Base-by-base conservation (phyloP, 805 yeast species). In the Saturnispora galanensis region DNA sequence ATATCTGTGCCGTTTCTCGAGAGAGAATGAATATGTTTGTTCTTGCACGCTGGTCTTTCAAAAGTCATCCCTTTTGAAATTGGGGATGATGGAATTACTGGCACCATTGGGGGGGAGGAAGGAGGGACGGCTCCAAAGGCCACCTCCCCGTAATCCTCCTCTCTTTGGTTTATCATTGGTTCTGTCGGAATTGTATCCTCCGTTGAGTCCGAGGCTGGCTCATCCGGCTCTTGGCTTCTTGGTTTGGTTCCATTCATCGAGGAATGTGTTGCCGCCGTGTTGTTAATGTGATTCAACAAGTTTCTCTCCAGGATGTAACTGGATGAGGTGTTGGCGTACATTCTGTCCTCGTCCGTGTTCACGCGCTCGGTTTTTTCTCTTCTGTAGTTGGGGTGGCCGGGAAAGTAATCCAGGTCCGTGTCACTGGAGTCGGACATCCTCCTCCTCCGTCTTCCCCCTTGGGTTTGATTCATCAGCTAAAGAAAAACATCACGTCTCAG, bases 81-180 rank as follows among this genome's bases (percentile, higher is more conserved):
- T 13, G 63, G 62, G 1, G 62, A 57, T 6, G 62, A 58, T 5
- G 62, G 62, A 10, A 56, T 42, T 8, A 47, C 37, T 5, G 52
- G 42, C 13, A 7, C 28, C 17, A 5, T 21, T 21, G 26, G 26
- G 8, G 26, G 26, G 8, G 26, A 21, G 5, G 36, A 13, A 10
- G 45, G n/a, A 16, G 41, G 13, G n/a, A 42, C 8, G 36, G 42
- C 45, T 34, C 38, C 46, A 34, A 41, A 36, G 6, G 42, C 42
- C 32, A 45, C 26, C 44, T 5, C 45, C 38, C 17, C 44, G 10
- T 28, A 35, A 11, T 41, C 47, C 2, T 11, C 17, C 12, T 44
- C 33, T 21, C 4, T 18, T 18, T 3, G 39, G 21, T 16, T 38
- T 16, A 16, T 29, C 42, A 17, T 31, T 29, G 34, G 41, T 12